Conservation (phyloP, 768 basidiomycete genomes). For the Lentinula aciculospora region DNA sequence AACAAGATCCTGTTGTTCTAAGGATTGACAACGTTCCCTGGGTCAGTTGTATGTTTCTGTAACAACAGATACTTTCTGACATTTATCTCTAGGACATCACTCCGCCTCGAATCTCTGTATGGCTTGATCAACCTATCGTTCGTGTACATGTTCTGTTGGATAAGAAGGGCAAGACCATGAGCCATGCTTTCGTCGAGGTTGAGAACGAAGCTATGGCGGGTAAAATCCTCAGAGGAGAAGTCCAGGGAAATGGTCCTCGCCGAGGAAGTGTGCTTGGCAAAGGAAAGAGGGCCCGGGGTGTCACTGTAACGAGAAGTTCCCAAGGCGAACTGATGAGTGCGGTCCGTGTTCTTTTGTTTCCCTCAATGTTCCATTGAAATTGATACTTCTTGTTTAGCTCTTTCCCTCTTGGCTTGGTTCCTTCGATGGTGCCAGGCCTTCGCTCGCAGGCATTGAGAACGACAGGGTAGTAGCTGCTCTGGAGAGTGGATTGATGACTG, state of each 20-base stretch:
- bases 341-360: slow-evolving; percentile 31
- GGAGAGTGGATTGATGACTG: slow-evolving; percentile 61
- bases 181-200: slow-evolving; percentile 81
- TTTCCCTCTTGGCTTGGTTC: slow-evolving; percentile 79
- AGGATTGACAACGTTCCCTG: slow-evolving; percentile 88
- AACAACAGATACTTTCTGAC: background rate
- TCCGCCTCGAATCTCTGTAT: slow-evolving; percentile 60
- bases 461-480: slow-evolving; percentile 55
- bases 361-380: background rate
- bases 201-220: slow-evolving; percentile 55
- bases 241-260: slow-evolving; percentile 15
- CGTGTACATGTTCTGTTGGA: slow-evolving; percentile 79
- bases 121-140: slow-evolving; percentile 66
- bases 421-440: slow-evolving; percentile 66
- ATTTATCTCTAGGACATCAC: slow-evolving; percentile 64
- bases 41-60: slow-evolving; percentile 37
- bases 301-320: slow-evolving; percentile 75
- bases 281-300: slow-evolving; percentile 75
- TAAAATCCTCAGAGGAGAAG: slow-evolving; percentile 54
- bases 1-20: slow-evolving; percentile 53
- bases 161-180: slow-evolving; percentile 75
- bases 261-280: slow-evolving; percentile 64
- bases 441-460: slow-evolving; percentile 56
- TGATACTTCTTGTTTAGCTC: slow-evolving; percentile 34
- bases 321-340: slow-evolving; percentile 82